Base-by-base conservation (phyloP, 148 eudicot species). In the Rhododendron ferrugineum region DNA sequence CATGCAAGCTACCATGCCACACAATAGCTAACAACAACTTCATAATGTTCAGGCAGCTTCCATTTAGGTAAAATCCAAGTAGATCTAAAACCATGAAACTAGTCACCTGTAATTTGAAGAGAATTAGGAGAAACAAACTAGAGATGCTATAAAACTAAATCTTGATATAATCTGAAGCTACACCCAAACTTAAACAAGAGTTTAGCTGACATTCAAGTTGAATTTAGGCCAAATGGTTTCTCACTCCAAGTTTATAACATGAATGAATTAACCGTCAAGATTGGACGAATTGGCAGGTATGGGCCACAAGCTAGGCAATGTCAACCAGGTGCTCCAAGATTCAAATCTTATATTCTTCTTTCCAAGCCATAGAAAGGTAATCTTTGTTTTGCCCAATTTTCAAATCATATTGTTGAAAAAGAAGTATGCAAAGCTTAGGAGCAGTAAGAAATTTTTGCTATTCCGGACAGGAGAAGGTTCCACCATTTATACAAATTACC, bases 251-350 rank as follows among this genome's bases (percentile, higher is more conserved):
- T 54, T 23, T 54, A 54, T 15, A 16, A 78, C 30, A 81, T 15
- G 42, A 84, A 23, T 76, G 50, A 26, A 84, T 84, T 58, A 40
- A n/a, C 4, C 6, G 28, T 5, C 13, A 76, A 60, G 50, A 84
- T 84, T 70, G 76, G 85, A 83, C 15, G 6, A 64, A 72, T 79
- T 50, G 68, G 66, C 66, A 50, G 3, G 62, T 83, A n/a, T 20
- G 46, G 50, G 58, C 64, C 80, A 84, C 28, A 34, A 76, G 13
- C 78, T 11, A 58, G 73, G 58, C 82, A 78, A 42, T 11, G 56
- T 64, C 34, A n/a, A 78, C 56, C 32, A 10, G 54, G 82, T 44
- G 54, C 52, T 44, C 86, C 76, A 78, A 78, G 34, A 20, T 20
- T 22, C 26, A 77, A 84, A 66, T 32, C 30, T 6, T 26, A 26